phyloP scores from a whole-genome alignment of 441 rosid species.

The Corymbia citriodora region DNA sequence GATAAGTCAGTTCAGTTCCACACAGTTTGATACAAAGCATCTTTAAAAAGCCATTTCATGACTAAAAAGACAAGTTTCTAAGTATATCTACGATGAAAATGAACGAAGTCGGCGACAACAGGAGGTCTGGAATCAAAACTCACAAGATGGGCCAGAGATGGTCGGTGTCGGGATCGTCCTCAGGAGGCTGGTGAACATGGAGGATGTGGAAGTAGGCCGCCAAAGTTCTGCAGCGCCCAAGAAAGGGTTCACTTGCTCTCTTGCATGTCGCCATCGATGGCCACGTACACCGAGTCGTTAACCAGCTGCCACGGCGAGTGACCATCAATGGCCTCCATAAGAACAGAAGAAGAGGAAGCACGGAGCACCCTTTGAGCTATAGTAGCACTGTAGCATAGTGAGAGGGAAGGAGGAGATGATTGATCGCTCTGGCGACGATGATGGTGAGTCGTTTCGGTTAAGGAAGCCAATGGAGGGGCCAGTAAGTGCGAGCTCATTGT shows the following conservation, averaged over 20 bases:
- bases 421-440: neutral
- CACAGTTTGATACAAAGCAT: neutral
- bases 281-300: conserved; percentile 1
- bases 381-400: neutral
- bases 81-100: too few relatives aligned
- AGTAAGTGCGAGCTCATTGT: neutral
- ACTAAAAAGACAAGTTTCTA: neutral
- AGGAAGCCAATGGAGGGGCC: neutral
- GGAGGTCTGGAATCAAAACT: neutral
- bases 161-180: neutral
- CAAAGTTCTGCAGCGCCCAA: conserved; percentile 2
- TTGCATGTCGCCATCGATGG: neutral
- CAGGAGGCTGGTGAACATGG: conserved; percentile 2
- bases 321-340: neutral
- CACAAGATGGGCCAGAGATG: neutral
- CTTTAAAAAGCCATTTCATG: neutral
- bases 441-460: neutral
- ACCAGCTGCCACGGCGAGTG: neutral
- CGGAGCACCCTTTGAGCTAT: neutral
- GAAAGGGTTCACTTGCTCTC: neutral
- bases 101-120: too few relatives aligned
- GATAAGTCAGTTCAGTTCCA: neutral
- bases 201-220: conserved; percentile 5
- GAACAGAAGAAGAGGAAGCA: neutral
- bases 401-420: neutral